Evolutionary conservation across 1,284 basidiomycete species (phyloP), one percentile per base, ranked within the genome.

Genomic region (Athelia sp.): DNA sequence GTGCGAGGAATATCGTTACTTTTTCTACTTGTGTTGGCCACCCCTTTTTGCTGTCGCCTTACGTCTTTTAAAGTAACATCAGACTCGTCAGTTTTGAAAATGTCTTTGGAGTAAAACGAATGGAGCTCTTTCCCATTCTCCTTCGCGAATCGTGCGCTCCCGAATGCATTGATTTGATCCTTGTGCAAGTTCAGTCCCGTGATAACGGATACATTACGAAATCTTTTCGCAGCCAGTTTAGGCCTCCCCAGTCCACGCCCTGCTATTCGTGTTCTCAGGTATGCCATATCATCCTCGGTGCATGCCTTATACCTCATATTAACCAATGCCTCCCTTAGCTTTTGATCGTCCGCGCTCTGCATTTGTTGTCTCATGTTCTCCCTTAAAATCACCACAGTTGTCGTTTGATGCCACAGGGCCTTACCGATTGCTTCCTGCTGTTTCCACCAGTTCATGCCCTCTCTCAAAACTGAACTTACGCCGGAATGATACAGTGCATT

Each of bases 401-500:
- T 64, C 24, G 67, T 51, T 24, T 63, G 58, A 48, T 65, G 65
- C 67, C 67, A n/a, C n/a, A n/a, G n/a, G n/a, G n/a, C n/a, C n/a
- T n/a, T n/a, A n/a, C n/a, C n/a, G n/a, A n/a, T n/a, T 4, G 52
- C 40, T n/a, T n/a, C 45, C 42, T 59, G 46, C 52, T 67, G 59
- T 11, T 50, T 43, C 3, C 21, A 21, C 11, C 43, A 19, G n/a
- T 45, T 48, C n/a, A 34, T 32, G n/a, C 31, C 19, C 38, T 44
- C 38, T 26, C 48, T 36, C 18, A 43, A 29, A 34, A 36, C 23
- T 4, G 40, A 17, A 4, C 49, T 52, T 18, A 61, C 53, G n/a
- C 44, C 52, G 1, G 46, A n/a, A 32, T 50, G 56, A 50, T 62
- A 66, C 10, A 66, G 44, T 3, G 52, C n/a, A 18, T 18, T 11